Evolutionary conservation across 768 basidiomycete genomes (phyloP).

Genomic region (Suillus variegatus): DNA sequence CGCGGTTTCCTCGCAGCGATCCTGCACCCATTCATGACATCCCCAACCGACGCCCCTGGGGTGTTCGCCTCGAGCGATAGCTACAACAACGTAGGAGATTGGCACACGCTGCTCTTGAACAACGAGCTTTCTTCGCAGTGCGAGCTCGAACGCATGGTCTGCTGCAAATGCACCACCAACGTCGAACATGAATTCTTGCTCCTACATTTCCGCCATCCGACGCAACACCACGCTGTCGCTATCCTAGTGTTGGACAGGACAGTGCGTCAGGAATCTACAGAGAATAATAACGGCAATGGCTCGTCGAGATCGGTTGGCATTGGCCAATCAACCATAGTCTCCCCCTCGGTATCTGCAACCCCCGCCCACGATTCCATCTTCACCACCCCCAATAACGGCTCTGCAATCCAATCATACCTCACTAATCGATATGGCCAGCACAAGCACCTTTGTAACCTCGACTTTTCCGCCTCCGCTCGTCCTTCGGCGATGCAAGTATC

Average conservation of each 20-base stretch:
- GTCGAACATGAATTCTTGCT: background rate
- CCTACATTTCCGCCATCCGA: background rate
- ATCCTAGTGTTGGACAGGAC: background rate
- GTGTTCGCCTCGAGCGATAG: no score
- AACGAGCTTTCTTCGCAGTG: background rate
- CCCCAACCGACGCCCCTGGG: no score
- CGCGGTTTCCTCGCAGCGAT: no score
- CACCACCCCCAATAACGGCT: background rate
- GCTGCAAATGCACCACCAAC: background rate
- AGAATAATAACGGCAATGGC: background rate
- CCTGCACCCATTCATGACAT: no score
- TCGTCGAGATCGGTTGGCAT: background rate
- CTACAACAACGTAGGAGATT: no score
- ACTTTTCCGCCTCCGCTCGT: background rate
- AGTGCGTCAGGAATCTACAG: background rate
- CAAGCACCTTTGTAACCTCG: background rate
- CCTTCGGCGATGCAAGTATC: no score
- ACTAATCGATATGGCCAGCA: no score
- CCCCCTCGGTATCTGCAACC: background rate
- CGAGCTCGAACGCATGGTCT: background rate
- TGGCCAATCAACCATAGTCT: background rate
- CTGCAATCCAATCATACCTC: background rate
- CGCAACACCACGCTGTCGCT: background rate
- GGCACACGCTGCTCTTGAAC: no score
- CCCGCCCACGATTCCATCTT: background rate